Percentiles rank a stretch among this genome's conserved stretches.
Evolutionary conservation across 805 yeast genomes (phyloP).

Genomic region (Dipodascus albidus): DNA sequence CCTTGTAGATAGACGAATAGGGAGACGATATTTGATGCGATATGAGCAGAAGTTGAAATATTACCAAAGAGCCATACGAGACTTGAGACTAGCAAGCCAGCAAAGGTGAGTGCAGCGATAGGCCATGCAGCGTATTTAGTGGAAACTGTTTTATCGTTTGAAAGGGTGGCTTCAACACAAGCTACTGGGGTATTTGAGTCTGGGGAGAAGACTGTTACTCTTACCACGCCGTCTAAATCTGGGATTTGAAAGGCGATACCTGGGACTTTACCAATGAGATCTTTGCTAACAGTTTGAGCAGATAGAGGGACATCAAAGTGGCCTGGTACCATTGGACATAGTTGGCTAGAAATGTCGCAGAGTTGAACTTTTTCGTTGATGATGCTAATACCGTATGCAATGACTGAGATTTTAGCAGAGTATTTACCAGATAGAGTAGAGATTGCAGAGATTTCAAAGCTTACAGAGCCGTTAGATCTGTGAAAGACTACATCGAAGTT

Average conservation of each 20-base stretch:
- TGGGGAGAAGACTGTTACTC: constrained; percentile 43
- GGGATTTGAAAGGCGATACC: constrained; percentile 83
- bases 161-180: constrained; percentile 79
- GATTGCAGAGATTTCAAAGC: constrained; percentile 61
- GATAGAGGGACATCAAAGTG: constrained; percentile 59
- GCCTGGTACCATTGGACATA: constrained; percentile 84
- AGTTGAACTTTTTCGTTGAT: constrained; percentile 44
- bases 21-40: constrained; percentile 92
- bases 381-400: constrained; percentile 71
- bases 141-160: constrained; percentile 90
- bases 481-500: constrained; percentile 64
- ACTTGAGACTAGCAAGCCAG: constrained; percentile 82
- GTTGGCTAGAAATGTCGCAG: constrained; percentile 43
- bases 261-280: constrained; percentile 49
- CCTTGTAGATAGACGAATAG: constrained; percentile 90
- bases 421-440: constrained; percentile 69
- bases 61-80: constrained; percentile 80
- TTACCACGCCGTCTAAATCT: constrained; percentile 84
- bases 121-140: constrained; percentile 93
- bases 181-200: constrained; percentile 46
- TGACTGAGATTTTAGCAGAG: constrained; percentile 49
- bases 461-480: constrained; percentile 53
- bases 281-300: constrained; percentile 10
- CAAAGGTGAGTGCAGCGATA: constrained; percentile 80
- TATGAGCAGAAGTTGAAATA: constrained; percentile 88